Evolutionary conservation across 768 basidiomycete genomes (phyloP), one percentile per base, ranked within the genome.

Genomic region (Suillus fuscotomentosus): DNA sequence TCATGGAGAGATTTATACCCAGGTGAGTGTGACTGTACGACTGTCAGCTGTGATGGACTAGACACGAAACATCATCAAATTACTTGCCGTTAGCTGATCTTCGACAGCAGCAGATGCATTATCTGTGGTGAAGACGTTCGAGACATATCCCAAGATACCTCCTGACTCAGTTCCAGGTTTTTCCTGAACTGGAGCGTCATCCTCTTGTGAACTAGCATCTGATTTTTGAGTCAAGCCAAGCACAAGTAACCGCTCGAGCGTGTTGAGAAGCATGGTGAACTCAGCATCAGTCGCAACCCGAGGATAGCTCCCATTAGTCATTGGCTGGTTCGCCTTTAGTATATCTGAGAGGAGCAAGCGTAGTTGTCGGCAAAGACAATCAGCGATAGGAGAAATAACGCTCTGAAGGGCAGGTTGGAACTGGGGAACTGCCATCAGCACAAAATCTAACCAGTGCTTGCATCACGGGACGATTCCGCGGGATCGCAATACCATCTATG

Each of bases 361-460:
- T 31, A 96, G 75, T 66, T 94, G 93, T 47, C 83, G 81, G 70
- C 91, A 90, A 65, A 97, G 73, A 69, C 92, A 91, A 65, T 94
- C 94, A 65, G 85, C 88, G 36, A 99, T 80, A 2, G 94, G 89
- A 3, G 84, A 78, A 27, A 97, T 80, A 42, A 89, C 82, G 11
- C 83, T 79, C 60, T 89, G 86, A 1, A 93, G 78, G 2, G 85
- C 80, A 22, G 88, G 88, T 64, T 91, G 90, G 71, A 95, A 92
- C 69, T 94, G 92, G 5, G 94, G 89, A 20, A 96, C 79, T 1
- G 94, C 92, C 88, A 93, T 92, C 61, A 97, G 83, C 65, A 98
- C 83, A 73, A 99, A 99, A 73, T 99, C 97, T 34, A 99, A 82
- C 97, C 97, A 99, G 70, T 97, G 94, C 71, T 97, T 97, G 96